Evolutionary conservation across 2,329 filamentous ascomycete genomes (phyloP).

Genomic region (Meredithiella fracta): DNA sequence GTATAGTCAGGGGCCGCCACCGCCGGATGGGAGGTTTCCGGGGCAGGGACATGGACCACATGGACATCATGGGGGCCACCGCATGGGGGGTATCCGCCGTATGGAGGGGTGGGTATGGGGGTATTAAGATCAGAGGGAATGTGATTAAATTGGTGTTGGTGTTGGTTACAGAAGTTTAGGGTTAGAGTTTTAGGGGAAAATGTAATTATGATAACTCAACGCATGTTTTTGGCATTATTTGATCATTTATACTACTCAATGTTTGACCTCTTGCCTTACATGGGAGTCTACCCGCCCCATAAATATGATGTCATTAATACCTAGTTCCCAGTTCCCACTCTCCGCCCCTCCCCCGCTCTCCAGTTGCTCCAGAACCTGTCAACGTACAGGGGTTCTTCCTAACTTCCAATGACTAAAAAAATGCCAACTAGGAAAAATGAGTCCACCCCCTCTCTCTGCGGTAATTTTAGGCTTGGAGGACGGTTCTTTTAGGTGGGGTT

Average conservation of each 20-base stretch:
- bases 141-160: not conserved
- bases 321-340: too few relatives aligned
- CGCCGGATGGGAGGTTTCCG: not conserved
- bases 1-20: too few relatives aligned
- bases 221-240: too few relatives aligned
- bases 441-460: not conserved
- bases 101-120: not conserved
- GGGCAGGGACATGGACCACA: not conserved
- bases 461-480: not conserved
- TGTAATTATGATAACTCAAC: too few relatives aligned
- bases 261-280: too few relatives aligned
- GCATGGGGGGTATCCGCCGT: not conserved
- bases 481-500: too few relatives aligned
- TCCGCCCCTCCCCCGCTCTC: not conserved
- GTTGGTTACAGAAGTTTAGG: too few relatives aligned
- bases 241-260: too few relatives aligned
- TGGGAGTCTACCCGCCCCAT: too few relatives aligned
- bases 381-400: too few relatives aligned
- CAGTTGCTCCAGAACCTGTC: not conserved
- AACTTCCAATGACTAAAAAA: too few relatives aligned
- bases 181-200: too few relatives aligned
- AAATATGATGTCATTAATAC: not conserved
- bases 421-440: not conserved
- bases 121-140: not conserved
- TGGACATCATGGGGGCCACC: not conserved